Base-by-base conservation (phyloP, 1,284 basidiomycete genomes). In the Boletus subluridellus region DNA sequence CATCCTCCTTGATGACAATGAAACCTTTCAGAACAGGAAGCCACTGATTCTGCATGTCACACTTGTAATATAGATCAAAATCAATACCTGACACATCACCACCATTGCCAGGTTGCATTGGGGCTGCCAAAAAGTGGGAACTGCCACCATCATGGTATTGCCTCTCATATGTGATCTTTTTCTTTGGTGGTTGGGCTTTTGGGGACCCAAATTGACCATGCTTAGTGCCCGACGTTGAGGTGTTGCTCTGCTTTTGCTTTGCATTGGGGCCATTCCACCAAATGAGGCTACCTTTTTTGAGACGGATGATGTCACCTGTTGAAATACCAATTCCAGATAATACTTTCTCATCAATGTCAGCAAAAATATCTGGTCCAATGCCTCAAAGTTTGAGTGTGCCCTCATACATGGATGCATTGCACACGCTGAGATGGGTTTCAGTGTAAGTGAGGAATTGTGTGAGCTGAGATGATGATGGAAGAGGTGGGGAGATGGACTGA, bases 201-300 rank as follows among this genome's bases (percentile, higher is more conserved):
- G 26, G 26, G 26, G 26, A 26, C 26, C 26, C 4, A 4, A 26
- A 26, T 26, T 4, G 26, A 4, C 26, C 26, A 26, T 26, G 35
- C 35, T 37, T 4, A 11, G 10, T 30, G 15, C 14, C 14, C 28
- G 12, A 45, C 5, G 12, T 30, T 34, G 32, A 35, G 5, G 39
- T 56, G 17, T 50, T 15, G 17, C 54, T 64, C 0, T 10, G 10
- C 49, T 63, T 62, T 0, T 24, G 8, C 37, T 68, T 68, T 12
- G 54, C 55, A 10, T 66, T 49, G 0, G 55, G 49, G 2, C 65
- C 51, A 55, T 58, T 62, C 60, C 61, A 66, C 64, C 64, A 68
- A 0, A 4, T 15, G 0, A 28, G 8, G 35, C 48, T 34, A 10
- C 49, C 61, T 4, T 57, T 57, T 21, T 65, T 67, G 30, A 67